Percentiles rank a stretch among this genome's conserved stretches.
These are phyloP conservation scores for Amylostereum chailletii DNA, from an alignment of 1,284 basidiomycete genomes.

Conservation along the genomic window DNA sequence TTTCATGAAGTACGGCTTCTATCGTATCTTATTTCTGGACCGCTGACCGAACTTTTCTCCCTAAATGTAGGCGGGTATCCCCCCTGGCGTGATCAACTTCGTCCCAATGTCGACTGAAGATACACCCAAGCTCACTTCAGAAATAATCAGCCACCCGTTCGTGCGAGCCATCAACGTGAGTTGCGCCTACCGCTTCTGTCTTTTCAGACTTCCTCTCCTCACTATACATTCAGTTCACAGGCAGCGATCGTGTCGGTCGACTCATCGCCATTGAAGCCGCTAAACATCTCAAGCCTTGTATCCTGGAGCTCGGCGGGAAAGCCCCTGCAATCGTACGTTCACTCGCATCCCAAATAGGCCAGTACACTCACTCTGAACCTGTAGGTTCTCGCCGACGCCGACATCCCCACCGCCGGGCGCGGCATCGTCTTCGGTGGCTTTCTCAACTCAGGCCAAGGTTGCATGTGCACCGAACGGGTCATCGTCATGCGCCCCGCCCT, in stretches of 20 bases:
- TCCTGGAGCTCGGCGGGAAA: slow-evolving; percentile 72
- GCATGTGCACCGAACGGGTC: slow-evolving; percentile 65
- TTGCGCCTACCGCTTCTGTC: neutral
- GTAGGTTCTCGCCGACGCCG: slow-evolving; percentile 53
- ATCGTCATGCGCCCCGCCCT: slow-evolving; percentile 42
- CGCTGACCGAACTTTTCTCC: neutral
- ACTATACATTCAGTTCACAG: slow-evolving; percentile 49
- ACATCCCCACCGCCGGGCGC: slow-evolving; percentile 46
- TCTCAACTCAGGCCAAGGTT: slow-evolving; percentile 58
- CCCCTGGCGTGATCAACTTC: slow-evolving; percentile 51
- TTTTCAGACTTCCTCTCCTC: neutral
- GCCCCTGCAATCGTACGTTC: slow-evolving; percentile 53
- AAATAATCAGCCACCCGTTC: slow-evolving; percentile 46
- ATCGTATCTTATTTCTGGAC: no score
- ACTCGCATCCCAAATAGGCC: neutral
- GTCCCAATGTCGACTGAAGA: slow-evolving; percentile 42
- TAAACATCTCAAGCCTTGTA: slow-evolving; percentile 64
- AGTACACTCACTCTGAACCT: neutral
- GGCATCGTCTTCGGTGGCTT: slow-evolving; percentile 52
- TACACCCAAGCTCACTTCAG: slow-evolving; percentile 35
- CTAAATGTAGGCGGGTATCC: slow-evolving; percentile 41
- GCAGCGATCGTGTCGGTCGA: slow-evolving; percentile 59
- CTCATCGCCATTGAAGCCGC: slow-evolving; percentile 68
- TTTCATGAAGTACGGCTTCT: slow-evolving; percentile 29
- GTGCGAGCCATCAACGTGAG: slow-evolving; percentile 39